Evolutionary conservation across 352 stramenopile genomes (phyloP).

Genomic region (Phytophthora foliorum): DNA sequence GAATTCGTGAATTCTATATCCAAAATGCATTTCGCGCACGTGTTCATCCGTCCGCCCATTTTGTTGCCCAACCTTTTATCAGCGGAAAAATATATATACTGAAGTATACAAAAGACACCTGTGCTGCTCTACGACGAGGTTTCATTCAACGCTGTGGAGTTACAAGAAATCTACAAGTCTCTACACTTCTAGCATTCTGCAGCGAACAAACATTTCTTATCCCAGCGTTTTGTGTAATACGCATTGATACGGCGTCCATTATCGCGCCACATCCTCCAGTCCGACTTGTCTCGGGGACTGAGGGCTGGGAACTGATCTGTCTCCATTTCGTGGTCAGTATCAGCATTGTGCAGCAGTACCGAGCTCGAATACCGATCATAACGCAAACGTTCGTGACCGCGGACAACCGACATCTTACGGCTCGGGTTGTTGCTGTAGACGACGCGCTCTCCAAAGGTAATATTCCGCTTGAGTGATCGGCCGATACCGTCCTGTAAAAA

Average conservation of each 20-base stretch:
- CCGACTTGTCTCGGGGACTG: slow-evolving; percentile 18
- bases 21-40: no score
- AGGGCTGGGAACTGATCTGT: slow-evolving; percentile 44
- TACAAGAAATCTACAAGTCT: no score
- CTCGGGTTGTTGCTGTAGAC: slow-evolving; percentile 72
- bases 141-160: no score
- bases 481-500: slow-evolving; percentile 53
- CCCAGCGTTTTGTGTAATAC: slow-evolving; percentile 68
- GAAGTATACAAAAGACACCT: no score
- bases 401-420: slow-evolving; percentile 50
- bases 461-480: slow-evolving; percentile 51
- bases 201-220: slow-evolving; percentile 46
- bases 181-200: slow-evolving; percentile 28
- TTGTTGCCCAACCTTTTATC: no score
- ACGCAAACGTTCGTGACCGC: slow-evolving; percentile 47
- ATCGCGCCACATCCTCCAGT: slow-evolving; percentile 29
- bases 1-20: no score
- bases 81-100: no score
- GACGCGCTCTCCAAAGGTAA: slow-evolving; percentile 41
- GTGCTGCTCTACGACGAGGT: no score
- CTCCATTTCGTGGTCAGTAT: slow-evolving; percentile 49
- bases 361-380: slow-evolving; percentile 51
- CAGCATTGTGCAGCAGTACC: slow-evolving; percentile 51
- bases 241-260: slow-evolving; percentile 48
- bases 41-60: no score